Conservation (phyloP, 495 filamentous ascomycete species). For the Aspergillus bertholletiae region DNA sequence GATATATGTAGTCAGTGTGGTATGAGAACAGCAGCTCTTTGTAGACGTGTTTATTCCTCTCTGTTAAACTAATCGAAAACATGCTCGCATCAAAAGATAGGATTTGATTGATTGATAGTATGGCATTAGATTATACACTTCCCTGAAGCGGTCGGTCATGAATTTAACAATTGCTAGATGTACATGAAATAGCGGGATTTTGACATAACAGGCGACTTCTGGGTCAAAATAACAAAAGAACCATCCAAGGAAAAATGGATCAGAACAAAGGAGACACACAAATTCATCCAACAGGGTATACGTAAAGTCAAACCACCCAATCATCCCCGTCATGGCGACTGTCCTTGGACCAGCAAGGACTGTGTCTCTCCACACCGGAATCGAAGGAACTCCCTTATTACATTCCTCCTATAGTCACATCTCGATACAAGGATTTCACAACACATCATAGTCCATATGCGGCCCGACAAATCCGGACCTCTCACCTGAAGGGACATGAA, state of each 20-base stretch:
- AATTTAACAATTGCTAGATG: not conserved
- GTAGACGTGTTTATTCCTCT: too few species aligned
- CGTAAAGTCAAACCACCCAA: conserved; percentile 5
- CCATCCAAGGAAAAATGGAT: not conserved
- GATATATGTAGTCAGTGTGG: too few species aligned
- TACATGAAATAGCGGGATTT: not conserved
- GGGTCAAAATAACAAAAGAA: not conserved
- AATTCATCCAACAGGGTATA: conserved; percentile 10
- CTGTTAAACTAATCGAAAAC: too few species aligned
- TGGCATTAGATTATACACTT: not conserved
- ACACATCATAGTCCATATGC: not conserved
- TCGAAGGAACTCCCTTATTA: conserved; percentile 1
- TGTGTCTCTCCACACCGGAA: not conserved
- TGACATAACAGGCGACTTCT: not conserved
- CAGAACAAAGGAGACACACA: not conserved
- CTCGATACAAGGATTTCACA: conserved; percentile 4
- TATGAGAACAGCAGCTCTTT: too few species aligned
- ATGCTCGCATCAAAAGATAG: too few species aligned
- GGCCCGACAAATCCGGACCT: not conserved
- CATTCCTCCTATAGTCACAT: not conserved
- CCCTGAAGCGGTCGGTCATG: not conserved
- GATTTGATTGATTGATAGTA: not conserved
- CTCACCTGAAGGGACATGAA: not conserved
- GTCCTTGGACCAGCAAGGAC: conserved; percentile 5
- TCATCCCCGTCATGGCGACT: conserved; percentile 1